These are phyloP conservation scores for Ogataea trehalophila DNA, from an alignment of 805 yeast genomes.

Conservation along the genomic window DNA sequence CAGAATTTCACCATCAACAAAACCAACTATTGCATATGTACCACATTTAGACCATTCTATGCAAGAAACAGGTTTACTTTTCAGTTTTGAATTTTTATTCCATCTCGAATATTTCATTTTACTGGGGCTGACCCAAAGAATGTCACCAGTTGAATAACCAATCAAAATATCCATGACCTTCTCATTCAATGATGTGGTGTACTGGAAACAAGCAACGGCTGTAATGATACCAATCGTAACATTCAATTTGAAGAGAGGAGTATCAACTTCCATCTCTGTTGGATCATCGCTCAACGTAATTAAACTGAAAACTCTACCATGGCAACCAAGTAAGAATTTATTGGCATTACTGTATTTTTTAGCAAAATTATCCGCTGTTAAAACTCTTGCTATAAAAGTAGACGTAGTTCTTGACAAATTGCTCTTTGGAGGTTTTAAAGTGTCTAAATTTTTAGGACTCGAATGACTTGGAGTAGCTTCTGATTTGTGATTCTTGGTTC, in stretches of 20 bases:
- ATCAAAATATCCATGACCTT: conserved; percentile 45
- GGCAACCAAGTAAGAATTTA: conserved; percentile 38
- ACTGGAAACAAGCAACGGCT: conserved; percentile 30
- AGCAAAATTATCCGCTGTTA: conserved; percentile 27
- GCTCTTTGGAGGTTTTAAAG: conserved; percentile 27
- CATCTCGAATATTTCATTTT: conserved; percentile 44
- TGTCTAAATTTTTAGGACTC: conserved; percentile 6
- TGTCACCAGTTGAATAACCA: conserved; percentile 67
- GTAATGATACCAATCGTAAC: conserved; percentile 38
- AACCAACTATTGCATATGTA: conserved; percentile 51
- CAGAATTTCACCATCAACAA: conserved; percentile 56
- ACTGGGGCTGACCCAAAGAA: conserved; percentile 54
- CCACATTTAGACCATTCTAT: conserved; percentile 46
- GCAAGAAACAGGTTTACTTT: conserved; percentile 39
- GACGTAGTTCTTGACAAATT: conserved; percentile 29
- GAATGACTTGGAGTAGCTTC: conserved; percentile 4
- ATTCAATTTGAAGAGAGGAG: conserved; percentile 41
- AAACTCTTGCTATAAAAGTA: conserved; percentile 31
- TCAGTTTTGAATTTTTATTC: conserved; percentile 45
- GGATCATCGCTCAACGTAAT: conserved; percentile 34
- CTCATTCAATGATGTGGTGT: conserved; percentile 21
- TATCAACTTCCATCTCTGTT: conserved; percentile 37
- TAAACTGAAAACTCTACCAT: conserved; percentile 47
- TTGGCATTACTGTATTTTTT: conserved; percentile 25
- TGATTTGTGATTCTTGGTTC: conserved; percentile 4